Base-by-base conservation (phyloP, 1,284 basidiomycete species). In the Stygiomarasmius scandens region DNA sequence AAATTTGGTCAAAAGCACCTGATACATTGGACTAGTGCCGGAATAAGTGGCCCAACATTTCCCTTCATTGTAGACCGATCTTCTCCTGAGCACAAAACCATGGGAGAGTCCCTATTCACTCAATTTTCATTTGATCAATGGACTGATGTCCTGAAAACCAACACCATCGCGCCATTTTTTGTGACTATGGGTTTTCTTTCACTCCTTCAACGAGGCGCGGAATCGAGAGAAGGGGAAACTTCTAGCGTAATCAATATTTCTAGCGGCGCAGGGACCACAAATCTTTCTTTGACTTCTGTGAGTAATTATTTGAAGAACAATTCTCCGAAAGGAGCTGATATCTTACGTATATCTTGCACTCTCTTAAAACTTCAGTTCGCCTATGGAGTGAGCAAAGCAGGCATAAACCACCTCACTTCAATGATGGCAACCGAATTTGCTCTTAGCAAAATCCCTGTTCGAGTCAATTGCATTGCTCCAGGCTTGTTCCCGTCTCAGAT, bases 21-120 rank as follows among this genome's bases (percentile, higher is more conserved):
- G 49, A 20, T 34, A 19, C 36, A 8, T 16, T 12, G 14, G 14
- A 22, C 20, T 25, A 53, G 51, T 29, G 51, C 41, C 12, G 51
- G 36, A 16, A 11, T 12, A 14, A 19, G 14, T n/a, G 51, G 51
- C 10, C 51, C 51, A 12, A 24, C 6, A 14, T 53, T 24, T 44
- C 36, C 24, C 10, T 14, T 53, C 19, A 14, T 22, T 20, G 24
- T 24, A 14, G 36, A 14, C 34, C 19, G 43, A 53, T 27, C 36
- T 12, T 20, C 51, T 44, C 16, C 10, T 22, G 79, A 90, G 60
- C 77, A 78, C 52, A 82, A 84, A 57, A 80, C 85, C 1, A 69
- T 91, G 8, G 82, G 88, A 20, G 78, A 75, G 27, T 6, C 44
- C 10, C 23, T 53, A 27, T 53, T 53, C 51, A 45, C 14, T 12